phyloP scores from a whole-genome alignment of 352 stramenopile genomes.

The Pythium graminicola region DNA sequence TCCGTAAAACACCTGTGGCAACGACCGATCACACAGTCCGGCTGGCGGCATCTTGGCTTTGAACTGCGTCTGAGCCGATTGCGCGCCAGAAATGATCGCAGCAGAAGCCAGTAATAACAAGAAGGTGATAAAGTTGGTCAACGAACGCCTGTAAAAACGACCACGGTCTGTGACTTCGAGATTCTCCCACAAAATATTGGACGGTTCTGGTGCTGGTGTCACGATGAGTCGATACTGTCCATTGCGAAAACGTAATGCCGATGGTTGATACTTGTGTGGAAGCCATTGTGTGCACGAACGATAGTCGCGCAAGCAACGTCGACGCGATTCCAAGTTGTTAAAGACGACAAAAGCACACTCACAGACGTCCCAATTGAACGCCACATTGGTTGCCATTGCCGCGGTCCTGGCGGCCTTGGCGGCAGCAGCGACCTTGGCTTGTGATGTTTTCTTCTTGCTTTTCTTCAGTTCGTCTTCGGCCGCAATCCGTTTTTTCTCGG shows the following conservation, averaged over 20 bases:
- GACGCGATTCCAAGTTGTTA: conserved; percentile 75
- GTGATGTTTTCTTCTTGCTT: conserved; percentile 13
- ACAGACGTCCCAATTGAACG: conserved; percentile 54
- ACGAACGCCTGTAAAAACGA: conserved; percentile 51
- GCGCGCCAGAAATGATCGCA: conserved; percentile 66
- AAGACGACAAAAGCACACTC: conserved; percentile 86
- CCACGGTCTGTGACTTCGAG: conserved; percentile 58
- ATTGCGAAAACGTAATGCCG: conserved; percentile 51
- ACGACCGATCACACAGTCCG: conserved; percentile 45
- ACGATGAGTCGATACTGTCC: conserved; percentile 44
- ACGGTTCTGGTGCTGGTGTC: conserved; percentile 55
- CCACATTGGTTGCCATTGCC: conserved; percentile 21
- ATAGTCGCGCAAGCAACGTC: conserved; percentile 76
- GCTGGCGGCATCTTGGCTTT: conserved; percentile 57
- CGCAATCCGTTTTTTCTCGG: too few species aligned
- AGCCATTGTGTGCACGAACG: conserved; percentile 39
- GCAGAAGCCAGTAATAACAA: conserved; percentile 63
- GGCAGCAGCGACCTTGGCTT: too few species aligned
- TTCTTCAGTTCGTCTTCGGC: conserved; percentile 26
- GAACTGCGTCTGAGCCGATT: conserved; percentile 62
- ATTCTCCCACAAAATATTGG: conserved; percentile 87
- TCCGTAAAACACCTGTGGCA: conserved; percentile 62
- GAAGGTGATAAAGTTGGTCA: conserved; percentile 70
- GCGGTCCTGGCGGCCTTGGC: too few species aligned
- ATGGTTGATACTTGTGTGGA: conserved; percentile 43